These are phyloP conservation scores for Ceratobasidium papillatum DNA, from an alignment of 1,284 basidiomycete species.

Conservation along the genomic window DNA sequence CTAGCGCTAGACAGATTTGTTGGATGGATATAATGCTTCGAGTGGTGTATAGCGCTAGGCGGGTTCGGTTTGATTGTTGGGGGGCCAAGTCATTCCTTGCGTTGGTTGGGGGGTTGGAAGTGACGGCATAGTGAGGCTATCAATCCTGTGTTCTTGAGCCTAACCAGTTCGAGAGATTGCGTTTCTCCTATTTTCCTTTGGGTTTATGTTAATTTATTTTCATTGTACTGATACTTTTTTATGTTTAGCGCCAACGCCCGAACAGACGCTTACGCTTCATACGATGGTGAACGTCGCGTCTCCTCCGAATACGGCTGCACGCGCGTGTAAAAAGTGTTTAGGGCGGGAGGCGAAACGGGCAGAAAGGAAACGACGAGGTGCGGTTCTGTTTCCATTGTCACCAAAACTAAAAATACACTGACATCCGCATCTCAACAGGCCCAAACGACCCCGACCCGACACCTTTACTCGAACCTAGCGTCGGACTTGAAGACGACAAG, in stretches of 20 bases:
- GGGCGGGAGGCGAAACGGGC: conserved; percentile 89
- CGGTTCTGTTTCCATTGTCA: too few species aligned
- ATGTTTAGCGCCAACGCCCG: conserved; percentile 12
- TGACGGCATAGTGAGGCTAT: neutral
- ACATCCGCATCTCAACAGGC: conserved; percentile 31
- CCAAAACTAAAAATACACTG: too few species aligned
- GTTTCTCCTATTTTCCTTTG: neutral
- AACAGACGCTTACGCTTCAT: conserved; percentile 33
- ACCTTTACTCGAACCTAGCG: conserved; percentile 50
- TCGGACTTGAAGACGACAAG: conserved; percentile 58
- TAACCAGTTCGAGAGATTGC: neutral
- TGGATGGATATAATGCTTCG: too few species aligned
- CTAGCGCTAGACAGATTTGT: too few species aligned
- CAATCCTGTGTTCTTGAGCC: conserved; percentile 5
- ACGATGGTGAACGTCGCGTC: conserved; percentile 52
- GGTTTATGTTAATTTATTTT: neutral
- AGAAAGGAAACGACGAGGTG: conserved; percentile 78
- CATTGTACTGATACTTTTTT: neutral
- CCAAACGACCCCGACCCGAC: conserved; percentile 50
- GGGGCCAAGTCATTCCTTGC: neutral
- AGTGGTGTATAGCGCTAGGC: neutral
- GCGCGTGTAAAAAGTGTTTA: conserved; percentile 85
- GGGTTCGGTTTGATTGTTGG: conserved; percentile 4
- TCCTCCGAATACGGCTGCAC: conserved; percentile 77
- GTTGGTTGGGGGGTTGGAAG: neutral